These are phyloP conservation scores for Ustilago tritici DNA, from an alignment of 1,284 basidiomycete species.

Conservation along the genomic window DNA sequence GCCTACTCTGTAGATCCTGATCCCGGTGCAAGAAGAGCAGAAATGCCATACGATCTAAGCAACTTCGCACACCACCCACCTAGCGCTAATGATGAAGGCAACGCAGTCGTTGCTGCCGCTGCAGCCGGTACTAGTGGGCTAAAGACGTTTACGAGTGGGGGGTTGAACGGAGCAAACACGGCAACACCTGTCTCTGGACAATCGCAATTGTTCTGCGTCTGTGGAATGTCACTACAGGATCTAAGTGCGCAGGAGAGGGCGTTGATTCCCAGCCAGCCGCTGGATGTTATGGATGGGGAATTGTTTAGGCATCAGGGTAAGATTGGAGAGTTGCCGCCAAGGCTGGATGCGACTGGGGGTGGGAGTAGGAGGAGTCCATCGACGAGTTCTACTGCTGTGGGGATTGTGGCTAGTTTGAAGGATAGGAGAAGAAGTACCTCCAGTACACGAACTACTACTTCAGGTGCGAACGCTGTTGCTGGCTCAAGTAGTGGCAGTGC, in stretches of 20 bases:
- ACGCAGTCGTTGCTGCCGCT: slow-evolving; percentile 1
- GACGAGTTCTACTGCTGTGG: slow-evolving; percentile 8
- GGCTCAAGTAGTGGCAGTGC: background rate
- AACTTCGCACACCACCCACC: slow-evolving; percentile 34
- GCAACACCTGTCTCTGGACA: slow-evolving; percentile 53
- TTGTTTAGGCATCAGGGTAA: slow-evolving; percentile 59
- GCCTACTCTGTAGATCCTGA: slow-evolving; percentile 57
- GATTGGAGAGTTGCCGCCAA: slow-evolving; percentile 59
- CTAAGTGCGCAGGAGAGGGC: slow-evolving; percentile 59
- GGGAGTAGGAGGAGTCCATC: slow-evolving; percentile 20
- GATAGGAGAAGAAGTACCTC: slow-evolving; percentile 31
- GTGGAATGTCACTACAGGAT: slow-evolving; percentile 66
- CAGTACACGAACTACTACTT: slow-evolving; percentile 29
- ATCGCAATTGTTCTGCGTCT: slow-evolving; percentile 67
- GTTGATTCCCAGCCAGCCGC: slow-evolving; percentile 57
- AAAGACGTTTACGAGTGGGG: slow-evolving; percentile 1
- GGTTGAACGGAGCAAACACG: slow-evolving; percentile 41
- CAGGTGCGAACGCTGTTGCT: background rate
- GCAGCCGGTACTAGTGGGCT: background rate
- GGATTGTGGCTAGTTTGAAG: slow-evolving; percentile 35
- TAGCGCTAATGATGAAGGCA: slow-evolving; percentile 1
- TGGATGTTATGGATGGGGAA: slow-evolving; percentile 52
- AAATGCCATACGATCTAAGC: slow-evolving; percentile 60
- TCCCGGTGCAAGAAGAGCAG: slow-evolving; percentile 23
- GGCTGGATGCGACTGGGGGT: slow-evolving; percentile 14